Evolutionary conservation across 108 stramenopile genomes (phyloP).

Genomic region (Cylindrotheca fusiformis): DNA sequence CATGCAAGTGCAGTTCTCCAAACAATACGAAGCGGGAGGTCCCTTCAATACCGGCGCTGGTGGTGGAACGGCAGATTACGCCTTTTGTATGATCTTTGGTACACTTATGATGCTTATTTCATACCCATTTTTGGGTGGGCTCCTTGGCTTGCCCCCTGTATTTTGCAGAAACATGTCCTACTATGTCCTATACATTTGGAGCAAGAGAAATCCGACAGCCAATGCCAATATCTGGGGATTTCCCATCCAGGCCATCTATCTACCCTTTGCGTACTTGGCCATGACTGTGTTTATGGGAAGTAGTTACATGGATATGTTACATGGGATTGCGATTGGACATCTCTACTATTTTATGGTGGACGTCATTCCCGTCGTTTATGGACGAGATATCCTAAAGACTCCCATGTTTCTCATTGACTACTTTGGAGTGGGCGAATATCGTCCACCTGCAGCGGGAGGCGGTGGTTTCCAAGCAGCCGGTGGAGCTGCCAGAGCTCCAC

Average conservation of each 20-base stretch:
- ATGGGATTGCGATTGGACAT: conserved; percentile 81
- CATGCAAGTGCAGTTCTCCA: conserved; percentile 62
- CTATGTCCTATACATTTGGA: conserved; percentile 85
- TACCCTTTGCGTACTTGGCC: conserved; percentile 83
- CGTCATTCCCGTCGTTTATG: conserved; percentile 81
- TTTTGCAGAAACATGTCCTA: conserved; percentile 72
- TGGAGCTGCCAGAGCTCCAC: conserved; percentile 5
- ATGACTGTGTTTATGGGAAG: conserved; percentile 76
- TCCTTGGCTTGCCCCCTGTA: conserved; percentile 46
- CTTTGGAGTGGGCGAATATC: conserved; percentile 78
- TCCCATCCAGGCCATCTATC: conserved; percentile 70
- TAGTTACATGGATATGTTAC: conserved; percentile 54
- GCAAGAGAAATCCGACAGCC: conserved; percentile 74
- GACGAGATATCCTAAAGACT: conserved; percentile 76
- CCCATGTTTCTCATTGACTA: conserved; percentile 82
- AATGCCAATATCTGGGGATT: conserved; percentile 87
- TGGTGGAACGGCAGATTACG: conserved; percentile 48
- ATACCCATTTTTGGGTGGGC: conserved; percentile 42
- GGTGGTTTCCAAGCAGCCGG: not conserved
- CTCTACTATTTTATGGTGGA: conserved; percentile 88
- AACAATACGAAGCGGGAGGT: conserved; percentile 72
- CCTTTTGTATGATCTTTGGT: conserved; percentile 65
- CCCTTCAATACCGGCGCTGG: conserved; percentile 88
- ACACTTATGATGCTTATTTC: conserved; percentile 48
- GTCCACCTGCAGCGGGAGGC: conserved; percentile 34